Percentiles rank a stretch among this genome's conserved stretches.
phyloP scores from a whole-genome alignment of 163 green algal species.

The Picocystis sp. region DNA sequence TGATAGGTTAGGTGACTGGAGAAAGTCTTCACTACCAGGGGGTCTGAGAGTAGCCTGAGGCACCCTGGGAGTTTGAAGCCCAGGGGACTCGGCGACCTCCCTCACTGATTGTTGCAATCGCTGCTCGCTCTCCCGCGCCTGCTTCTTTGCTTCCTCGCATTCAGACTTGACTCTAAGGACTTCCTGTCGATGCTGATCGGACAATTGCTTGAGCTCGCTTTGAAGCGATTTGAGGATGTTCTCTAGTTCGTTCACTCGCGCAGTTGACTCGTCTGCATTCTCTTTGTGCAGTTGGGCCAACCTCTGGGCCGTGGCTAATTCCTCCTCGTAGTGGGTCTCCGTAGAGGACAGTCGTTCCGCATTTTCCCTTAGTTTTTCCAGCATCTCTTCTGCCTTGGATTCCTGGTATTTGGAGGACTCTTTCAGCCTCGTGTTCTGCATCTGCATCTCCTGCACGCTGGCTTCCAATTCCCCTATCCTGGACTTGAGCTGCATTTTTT shows the following conservation, averaged over 20 bases:
- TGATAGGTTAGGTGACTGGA: too few species aligned
- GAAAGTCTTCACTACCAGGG: too few species aligned
- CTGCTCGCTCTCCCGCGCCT: too few species aligned
- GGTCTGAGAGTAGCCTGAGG: too few species aligned
- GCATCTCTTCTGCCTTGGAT: constrained; percentile 14
- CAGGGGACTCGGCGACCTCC: constrained; percentile 15
- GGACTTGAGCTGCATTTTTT: constrained; percentile 25
- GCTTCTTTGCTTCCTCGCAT: constrained; percentile 2
- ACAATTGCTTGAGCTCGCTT: constrained; percentile 11
- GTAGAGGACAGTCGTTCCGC: constrained; percentile 11
- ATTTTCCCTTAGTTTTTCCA: constrained; percentile 14
- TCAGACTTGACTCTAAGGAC: constrained; percentile 13
- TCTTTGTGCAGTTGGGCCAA: constrained; percentile 39
- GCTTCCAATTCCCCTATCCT: constrained; percentile 17
- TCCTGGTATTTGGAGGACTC: constrained; percentile 9
- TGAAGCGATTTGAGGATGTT: constrained; percentile 34
- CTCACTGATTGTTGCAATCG: too few species aligned
- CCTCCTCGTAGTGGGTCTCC: constrained; percentile 17
- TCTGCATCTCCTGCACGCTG: constrained; percentile 7
- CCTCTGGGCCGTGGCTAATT: constrained; percentile 28
- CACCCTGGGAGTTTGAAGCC: constrained; percentile 17
- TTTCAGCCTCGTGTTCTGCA: constrained; percentile 13
- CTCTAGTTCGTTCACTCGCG: constrained; percentile 32
- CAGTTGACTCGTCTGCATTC: constrained; percentile 23
- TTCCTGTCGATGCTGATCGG: constrained; percentile 8